These are phyloP conservation scores for Tuber aestivum DNA, from an alignment of 495 filamentous ascomycete genomes.

Conservation along the genomic window DNA sequence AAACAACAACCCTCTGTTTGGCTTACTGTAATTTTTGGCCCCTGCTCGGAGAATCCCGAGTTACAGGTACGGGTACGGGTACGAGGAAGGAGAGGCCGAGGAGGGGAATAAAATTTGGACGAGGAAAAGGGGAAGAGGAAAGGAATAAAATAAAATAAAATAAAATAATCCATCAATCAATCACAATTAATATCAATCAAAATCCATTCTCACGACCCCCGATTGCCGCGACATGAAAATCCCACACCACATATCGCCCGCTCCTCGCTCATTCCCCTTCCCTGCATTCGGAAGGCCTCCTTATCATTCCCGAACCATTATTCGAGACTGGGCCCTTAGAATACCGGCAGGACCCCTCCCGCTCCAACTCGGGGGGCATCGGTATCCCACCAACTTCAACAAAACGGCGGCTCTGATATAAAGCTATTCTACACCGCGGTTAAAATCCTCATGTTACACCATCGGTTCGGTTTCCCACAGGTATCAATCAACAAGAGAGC, in stretches of 20 bases:
- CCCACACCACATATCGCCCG: neutral
- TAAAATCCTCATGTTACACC: neutral
- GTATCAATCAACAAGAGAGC: neutral
- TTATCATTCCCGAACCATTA: neutral
- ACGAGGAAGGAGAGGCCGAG: neutral
- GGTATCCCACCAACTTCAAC: neutral
- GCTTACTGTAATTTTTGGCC: neutral
- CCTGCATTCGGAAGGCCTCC: neutral
- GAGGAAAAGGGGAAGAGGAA: neutral
- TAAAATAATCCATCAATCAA: too few species aligned
- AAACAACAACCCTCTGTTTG: neutral
- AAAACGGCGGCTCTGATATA: neutral
- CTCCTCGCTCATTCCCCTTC: neutral
- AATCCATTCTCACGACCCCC: neutral
- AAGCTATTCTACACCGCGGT: neutral
- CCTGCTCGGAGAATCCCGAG: slow-evolving; percentile 3
- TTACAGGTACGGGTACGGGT: neutral
- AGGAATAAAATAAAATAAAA: too few species aligned
- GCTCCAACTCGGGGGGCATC: neutral
- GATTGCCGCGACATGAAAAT: neutral
- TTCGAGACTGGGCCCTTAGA: neutral
- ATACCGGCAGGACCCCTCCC: neutral
- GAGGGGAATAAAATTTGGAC: neutral
- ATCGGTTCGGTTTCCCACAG: neutral
- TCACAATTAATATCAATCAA: neutral